Evolutionary conservation across 345 rosid species (phyloP), one percentile per base, ranked within the genome.

Genomic region (Ceriops decandra): DNA sequence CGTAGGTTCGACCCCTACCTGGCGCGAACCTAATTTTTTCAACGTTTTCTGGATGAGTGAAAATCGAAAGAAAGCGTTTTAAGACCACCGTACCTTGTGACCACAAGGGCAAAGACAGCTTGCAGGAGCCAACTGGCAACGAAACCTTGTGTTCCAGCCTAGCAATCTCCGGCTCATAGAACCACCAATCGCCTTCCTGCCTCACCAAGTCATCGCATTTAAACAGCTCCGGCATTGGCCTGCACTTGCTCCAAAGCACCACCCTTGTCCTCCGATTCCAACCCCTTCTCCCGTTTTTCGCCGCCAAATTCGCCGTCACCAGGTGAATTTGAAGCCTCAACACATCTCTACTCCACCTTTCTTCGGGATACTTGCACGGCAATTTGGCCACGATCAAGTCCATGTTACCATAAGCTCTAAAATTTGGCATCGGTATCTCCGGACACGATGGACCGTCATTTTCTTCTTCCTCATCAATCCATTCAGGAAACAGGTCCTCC

Each of bases 391-490:
- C 98, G 54, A 95, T 59, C 73, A 95, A 20, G 87, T 95, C 98
- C 80, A 95, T 15, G 24, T 51, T 77, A 32, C 73, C 85, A 21
- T 82, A 75, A 7, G 21, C 68, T 20, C 60, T 74, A 35, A 82
- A 81, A 68, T 87, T 83, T 0, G 98, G 98, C 96, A 90, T 91
- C 3, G 99, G 96, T 61, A 95, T 81, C 73, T 95, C 93, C 0
- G 99, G 99, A 68, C 99, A 95, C 6, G 82, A 47, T 0, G 90
- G 82, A 20, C 78, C 87, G 5, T 90, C 90, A 0, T 65, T 77
- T 10, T 90, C 92, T 79, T 91, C 99, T 64, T 95, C 99, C 84
- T 95, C 99, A 20, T 95, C 98, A 47, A 95, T 95, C 99, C 98
- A 95, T 72, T 95, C 99, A 0, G 99, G 99, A 71, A 91, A 95